Conservation (phyloP, 106 monocot species). For the Acorus calamus region DNA sequence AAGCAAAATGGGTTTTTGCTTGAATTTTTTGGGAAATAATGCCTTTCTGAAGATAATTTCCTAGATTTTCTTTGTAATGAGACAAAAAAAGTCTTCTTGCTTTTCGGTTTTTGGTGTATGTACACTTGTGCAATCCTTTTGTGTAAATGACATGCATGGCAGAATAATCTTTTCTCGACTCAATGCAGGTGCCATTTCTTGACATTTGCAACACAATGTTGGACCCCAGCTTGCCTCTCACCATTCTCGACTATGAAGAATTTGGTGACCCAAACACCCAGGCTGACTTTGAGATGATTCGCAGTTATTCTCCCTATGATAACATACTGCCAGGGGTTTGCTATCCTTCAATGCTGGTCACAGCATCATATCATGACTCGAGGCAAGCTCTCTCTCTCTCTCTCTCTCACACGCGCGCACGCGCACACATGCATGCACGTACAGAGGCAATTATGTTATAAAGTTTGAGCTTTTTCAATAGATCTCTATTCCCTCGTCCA, state of each 20-base stretch:
- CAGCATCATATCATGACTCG: conserved; percentile 80
- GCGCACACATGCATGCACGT: too few relatives aligned
- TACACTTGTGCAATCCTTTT: too few relatives aligned
- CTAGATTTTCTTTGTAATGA: too few relatives aligned
- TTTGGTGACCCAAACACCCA: conserved; percentile 73
- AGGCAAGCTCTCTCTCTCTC: conserved; percentile 27
- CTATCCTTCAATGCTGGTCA: conserved; percentile 62
- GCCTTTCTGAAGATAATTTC: too few relatives aligned
- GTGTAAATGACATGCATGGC: too few relatives aligned
- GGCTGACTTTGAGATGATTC: conserved; percentile 58
- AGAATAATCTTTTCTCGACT: not conserved
- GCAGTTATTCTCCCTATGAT: conserved; percentile 81
- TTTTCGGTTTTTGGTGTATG: too few relatives aligned
- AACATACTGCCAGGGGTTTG: conserved; percentile 48
- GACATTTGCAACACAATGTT: conserved; percentile 89
- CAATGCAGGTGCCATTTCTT: conserved; percentile 89
- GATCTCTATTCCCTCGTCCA: too few relatives aligned
- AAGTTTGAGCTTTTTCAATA: too few relatives aligned
- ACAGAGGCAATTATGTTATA: too few relatives aligned
- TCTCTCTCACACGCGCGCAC: not conserved
- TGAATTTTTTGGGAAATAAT: too few relatives aligned
- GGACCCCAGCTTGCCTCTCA: conserved; percentile 80
- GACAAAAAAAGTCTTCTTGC: too few relatives aligned
- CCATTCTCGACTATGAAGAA: conserved; percentile 87
- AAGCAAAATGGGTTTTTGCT: too few relatives aligned